Percentiles rank a stretch among this genome's conserved stretches.
Evolutionary conservation across 192 early-diverging fungal species (phyloP).

Genomic region (Entophlyctis helioformis): DNA sequence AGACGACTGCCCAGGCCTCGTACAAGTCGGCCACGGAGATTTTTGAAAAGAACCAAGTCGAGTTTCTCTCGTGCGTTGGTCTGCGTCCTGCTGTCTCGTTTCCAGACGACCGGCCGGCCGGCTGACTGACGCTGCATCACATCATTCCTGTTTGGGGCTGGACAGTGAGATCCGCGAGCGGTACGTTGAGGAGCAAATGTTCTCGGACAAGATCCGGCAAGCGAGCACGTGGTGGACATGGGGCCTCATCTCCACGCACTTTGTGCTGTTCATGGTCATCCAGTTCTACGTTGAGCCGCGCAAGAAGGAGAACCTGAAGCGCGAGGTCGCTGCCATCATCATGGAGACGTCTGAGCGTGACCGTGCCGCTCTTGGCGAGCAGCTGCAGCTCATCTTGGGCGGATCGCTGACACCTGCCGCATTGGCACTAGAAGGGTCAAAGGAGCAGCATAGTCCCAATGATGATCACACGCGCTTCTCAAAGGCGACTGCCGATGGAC

Average conservation of each 20-base stretch:
- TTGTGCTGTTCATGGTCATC: constrained; percentile 23
- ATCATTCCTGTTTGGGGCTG: not conserved
- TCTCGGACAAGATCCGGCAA: constrained; percentile 33
- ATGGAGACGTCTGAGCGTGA: constrained; percentile 7
- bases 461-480: not conserved
- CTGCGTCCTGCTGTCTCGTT: no score
- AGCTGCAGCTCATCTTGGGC: not conserved
- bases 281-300: constrained; percentile 29
- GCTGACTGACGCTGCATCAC: no score
- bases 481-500: not conserved
- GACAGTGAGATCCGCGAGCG: constrained; percentile 30
- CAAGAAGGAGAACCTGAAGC: constrained; percentile 11
- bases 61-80: constrained; percentile 15
- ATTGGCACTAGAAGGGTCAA: not conserved
- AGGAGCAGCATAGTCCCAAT: not conserved
- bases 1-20: constrained; percentile 16
- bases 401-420: not conserved
- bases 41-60: constrained; percentile 25
- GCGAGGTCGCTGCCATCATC: constrained; percentile 19
- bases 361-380: not conserved
- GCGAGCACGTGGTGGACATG: constrained; percentile 31
- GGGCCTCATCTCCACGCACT: constrained; percentile 32
- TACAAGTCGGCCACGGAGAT: constrained; percentile 17
- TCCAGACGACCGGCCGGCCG: no score
- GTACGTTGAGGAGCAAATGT: constrained; percentile 44